phyloP scores from a whole-genome alignment of 192 early-diverging fungal species.

The Funneliformis geosporum region DNA sequence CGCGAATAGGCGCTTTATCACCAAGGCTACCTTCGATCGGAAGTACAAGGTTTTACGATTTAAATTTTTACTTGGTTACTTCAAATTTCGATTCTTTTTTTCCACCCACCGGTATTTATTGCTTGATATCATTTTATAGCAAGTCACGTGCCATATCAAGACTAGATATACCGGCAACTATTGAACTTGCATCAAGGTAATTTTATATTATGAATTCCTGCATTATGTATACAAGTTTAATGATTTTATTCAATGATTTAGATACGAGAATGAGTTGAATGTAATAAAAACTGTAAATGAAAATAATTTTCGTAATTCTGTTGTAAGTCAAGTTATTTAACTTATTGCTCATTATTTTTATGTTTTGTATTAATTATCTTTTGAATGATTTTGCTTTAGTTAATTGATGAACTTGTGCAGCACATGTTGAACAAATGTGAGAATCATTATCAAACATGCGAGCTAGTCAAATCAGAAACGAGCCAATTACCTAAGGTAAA shows the following conservation, averaged over 20 bases:
- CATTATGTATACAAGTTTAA: not conserved
- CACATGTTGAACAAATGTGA: conserved; percentile 20
- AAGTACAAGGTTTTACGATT: not conserved
- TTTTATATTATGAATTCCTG: no score
- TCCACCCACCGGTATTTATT: not conserved
- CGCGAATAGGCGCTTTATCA: not conserved
- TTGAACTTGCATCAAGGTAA: conserved; percentile 17
- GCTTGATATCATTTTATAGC: not conserved
- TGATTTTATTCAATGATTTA: not conserved
- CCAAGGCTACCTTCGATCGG: not conserved
- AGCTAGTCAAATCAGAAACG: conserved; percentile 24
- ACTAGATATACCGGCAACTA: conserved; percentile 19
- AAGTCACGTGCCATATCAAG: not conserved
- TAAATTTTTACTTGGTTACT: no score
- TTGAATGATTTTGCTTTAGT: conserved; percentile 1
- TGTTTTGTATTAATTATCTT: not conserved
- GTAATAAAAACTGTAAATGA: conserved; percentile 12
- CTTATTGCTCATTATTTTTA: not conserved
- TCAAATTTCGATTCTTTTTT: not conserved
- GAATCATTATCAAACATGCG: conserved; percentile 26
- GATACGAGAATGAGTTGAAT: conserved; percentile 27
- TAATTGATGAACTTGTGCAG: conserved; percentile 17
- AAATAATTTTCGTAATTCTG: conserved; percentile 27
- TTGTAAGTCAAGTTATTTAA: conserved; percentile 8
- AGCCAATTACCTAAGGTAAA: conserved; percentile 27